These are phyloP conservation scores for Ceratocystiopsis minuta DNA, from an alignment of 2,329 filamentous ascomycete genomes.

Conservation along the genomic window DNA sequence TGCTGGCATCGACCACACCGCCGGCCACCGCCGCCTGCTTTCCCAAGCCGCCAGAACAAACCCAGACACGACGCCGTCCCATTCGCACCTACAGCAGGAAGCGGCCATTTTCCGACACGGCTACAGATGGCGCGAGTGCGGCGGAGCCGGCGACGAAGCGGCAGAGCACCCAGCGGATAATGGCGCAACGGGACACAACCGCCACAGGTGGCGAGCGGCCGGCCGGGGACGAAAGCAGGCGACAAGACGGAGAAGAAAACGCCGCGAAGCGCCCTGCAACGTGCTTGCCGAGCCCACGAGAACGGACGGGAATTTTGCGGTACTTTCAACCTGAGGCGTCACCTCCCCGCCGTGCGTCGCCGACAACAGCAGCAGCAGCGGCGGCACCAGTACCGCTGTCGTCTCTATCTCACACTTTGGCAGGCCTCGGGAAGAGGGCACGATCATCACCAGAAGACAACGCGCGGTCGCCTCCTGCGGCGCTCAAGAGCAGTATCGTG, in stretches of 20 bases:
- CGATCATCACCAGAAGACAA: no score
- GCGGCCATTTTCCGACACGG: neutral
- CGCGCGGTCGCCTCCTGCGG: no score
- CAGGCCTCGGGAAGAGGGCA: no score
- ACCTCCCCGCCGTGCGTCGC: neutral
- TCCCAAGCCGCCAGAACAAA: no score
- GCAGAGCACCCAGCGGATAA: neutral
- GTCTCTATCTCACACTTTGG: no score
- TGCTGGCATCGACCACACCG: neutral
- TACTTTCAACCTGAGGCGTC: slow-evolving; percentile 8
- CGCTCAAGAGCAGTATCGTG: no score
- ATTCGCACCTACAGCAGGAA: slow-evolving; percentile 9
- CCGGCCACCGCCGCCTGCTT: neutral
- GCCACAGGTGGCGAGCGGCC: no score
- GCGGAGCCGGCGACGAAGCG: neutral
- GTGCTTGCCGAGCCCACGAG: no score
- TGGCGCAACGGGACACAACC: neutral
- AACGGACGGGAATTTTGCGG: slow-evolving; percentile 5
- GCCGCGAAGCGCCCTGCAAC: neutral
- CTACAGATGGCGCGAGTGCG: neutral
- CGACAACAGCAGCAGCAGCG: neutral
- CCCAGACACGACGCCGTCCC: no score
- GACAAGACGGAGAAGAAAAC: neutral
- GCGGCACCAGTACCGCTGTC: no score
- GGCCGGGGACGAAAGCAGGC: neutral